Evolutionary conservation across 345 rosid genomes (phyloP).

Genomic region (Bruguiera gymnorhiza): DNA sequence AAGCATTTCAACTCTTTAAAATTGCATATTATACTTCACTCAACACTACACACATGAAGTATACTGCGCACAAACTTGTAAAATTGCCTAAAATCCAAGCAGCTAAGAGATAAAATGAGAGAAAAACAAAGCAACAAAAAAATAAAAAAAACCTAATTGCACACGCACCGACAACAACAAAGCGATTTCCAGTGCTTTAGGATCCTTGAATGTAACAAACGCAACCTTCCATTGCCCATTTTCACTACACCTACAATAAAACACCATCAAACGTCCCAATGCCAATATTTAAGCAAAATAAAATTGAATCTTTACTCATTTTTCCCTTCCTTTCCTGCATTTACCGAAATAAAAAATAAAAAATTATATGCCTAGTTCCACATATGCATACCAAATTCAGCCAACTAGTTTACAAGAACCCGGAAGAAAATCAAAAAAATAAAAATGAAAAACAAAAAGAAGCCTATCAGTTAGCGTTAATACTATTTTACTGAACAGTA

Average conservation of each 20-base stretch:
- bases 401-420: too few species aligned
- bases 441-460: not conserved
- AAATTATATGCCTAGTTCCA: not conserved
- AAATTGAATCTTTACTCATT: too few species aligned
- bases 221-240: slow-evolving; percentile 50
- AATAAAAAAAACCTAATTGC: not conserved
- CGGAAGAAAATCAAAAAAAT: slow-evolving; percentile 3
- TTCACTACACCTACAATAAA: slow-evolving; percentile 41
- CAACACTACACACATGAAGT: not conserved
- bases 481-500: not conserved
- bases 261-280: too few species aligned
- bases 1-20: not conserved
- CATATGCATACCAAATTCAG: too few species aligned
- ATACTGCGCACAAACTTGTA: not conserved
- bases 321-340: too few species aligned
- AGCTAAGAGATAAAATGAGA: not conserved
- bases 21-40: not conserved
- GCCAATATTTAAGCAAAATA: too few species aligned
- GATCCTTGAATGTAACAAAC: slow-evolving; percentile 79
- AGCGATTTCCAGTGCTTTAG: slow-evolving; percentile 90
- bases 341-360: too few species aligned
- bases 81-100: not conserved
- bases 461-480: too few species aligned
- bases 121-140: not conserved
- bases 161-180: slow-evolving; percentile 63